Base-by-base conservation (phyloP, 2,329 filamentous ascomycete species). In the Penicillium sp. region DNA sequence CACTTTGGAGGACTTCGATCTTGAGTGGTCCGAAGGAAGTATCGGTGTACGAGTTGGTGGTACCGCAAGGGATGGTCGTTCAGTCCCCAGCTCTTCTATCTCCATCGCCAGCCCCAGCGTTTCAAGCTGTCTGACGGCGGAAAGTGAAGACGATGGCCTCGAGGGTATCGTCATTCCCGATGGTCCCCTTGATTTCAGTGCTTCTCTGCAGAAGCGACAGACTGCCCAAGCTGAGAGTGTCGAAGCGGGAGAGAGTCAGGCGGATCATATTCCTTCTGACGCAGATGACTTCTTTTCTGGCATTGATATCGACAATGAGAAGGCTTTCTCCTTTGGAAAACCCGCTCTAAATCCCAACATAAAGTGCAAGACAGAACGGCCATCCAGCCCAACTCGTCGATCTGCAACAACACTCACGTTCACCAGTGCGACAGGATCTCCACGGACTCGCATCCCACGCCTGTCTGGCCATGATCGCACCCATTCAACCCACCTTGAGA, bases 121-220 rank as follows among this genome's bases (percentile, higher is more conserved):
- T 55, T 90, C 92, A 21, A 97, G 93, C 74, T 94, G 90, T 62
- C 87, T 96, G 65, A 96, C 92, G 2, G 84, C 86, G 10, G 94
- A 97, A 77, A 97, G 92, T 70, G 93, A 97, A 70, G 92, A 96
- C 65, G 93, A 97, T 73, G 89, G 90, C 7, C 84, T 97, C 59
- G 90, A 94, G 59, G 93, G 93, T n/a, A 82, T 99, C 15, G 80
- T 96, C 21, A 81, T 97, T 19, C 94, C 94, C 0, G 82, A 84
- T 53, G 92, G 92, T 1, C 91, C 91, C 21, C 80, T 99, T 51
- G 87, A 96, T 73, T 89, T 97, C 68, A 84, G 85, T 40, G 87
- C 91, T 62, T 87, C 91, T 51, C 79, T 97, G 41, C 87, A 88
- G 66, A 87, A 86, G 69, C 83, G 89, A 60, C 86, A 89, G 68